Conservation (phyloP, 2,329 filamentous ascomycete genomes). For the Sporothrix euskadiensis region DNA sequence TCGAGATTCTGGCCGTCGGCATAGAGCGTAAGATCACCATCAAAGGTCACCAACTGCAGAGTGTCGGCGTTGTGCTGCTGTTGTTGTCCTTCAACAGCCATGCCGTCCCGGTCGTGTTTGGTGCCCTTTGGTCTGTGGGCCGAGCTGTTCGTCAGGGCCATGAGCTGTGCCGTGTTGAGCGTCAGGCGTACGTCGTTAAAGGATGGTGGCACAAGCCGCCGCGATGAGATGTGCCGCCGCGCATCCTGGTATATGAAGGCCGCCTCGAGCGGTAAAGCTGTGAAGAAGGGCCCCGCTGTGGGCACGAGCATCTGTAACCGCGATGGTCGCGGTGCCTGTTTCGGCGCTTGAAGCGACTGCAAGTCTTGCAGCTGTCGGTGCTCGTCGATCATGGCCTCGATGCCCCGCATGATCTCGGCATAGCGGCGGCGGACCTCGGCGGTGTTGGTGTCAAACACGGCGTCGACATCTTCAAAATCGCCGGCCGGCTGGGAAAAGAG, state of each 20-base stretch:
- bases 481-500: conserved; percentile 93
- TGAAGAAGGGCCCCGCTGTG: conserved; percentile 91
- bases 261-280: conserved; percentile 77
- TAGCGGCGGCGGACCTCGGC: conserved; percentile 83
- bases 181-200: conserved; percentile 96
- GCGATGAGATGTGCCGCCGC: conserved; percentile 81
- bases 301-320: conserved; percentile 93
- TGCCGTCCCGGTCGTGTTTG: not conserved
- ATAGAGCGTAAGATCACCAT: conserved; percentile 96
- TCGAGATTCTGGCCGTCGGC: conserved; percentile 81
- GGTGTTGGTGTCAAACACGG: conserved; percentile 69
- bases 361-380: conserved; percentile 74
- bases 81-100: not conserved
- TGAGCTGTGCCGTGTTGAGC: conserved; percentile 90
- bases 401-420: conserved; percentile 91
- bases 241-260: conserved; percentile 90
- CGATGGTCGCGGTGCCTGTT: conserved; percentile 55
- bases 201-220: conserved; percentile 90
- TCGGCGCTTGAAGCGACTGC: conserved; percentile 51
- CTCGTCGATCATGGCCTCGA: conserved; percentile 87
- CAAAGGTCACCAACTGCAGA: conserved; percentile 86
- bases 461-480: conserved; percentile 69
- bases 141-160: conserved; percentile 67
- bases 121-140: conserved; percentile 39
- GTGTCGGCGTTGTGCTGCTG: conserved; percentile 32